These are phyloP conservation scores for Naganishia vaughanmartiniae DNA, from an alignment of 768 basidiomycete species.

Conservation along the genomic window DNA sequence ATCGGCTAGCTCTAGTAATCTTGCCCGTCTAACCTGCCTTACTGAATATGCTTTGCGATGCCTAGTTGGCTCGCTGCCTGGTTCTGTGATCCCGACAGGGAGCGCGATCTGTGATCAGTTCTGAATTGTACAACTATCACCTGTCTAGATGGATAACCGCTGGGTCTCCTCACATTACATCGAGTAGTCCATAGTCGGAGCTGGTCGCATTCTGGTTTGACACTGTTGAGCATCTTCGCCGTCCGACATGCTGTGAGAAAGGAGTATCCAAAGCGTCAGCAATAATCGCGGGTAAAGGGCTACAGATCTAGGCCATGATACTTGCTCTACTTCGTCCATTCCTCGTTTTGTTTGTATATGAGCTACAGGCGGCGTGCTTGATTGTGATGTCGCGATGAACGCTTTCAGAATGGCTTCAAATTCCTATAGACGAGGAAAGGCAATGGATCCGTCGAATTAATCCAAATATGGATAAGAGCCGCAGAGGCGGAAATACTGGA, in stretches of 20 bases:
- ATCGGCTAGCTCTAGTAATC: not conserved
- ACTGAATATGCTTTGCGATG: too few species aligned
- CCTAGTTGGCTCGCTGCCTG: too few species aligned
- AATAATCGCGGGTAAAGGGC: too few species aligned
- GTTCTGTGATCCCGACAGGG: too few species aligned
- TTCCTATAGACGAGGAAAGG: slow-evolving; percentile 14
- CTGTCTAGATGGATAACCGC: too few species aligned
- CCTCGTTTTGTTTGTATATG: slow-evolving; percentile 23
- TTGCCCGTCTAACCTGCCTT: not conserved
- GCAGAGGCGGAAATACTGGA: too few species aligned
- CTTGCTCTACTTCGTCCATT: slow-evolving; percentile 26
- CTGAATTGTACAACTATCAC: not conserved
- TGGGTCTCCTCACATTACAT: too few species aligned
- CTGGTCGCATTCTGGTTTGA: slow-evolving; percentile 5
- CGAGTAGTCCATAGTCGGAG: not conserved
- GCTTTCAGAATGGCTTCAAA: slow-evolving; percentile 32
- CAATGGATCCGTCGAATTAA: too few species aligned
- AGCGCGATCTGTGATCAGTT: too few species aligned
- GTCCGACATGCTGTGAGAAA: slow-evolving; percentile 1
- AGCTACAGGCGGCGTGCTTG: not conserved
- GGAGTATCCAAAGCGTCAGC: too few species aligned
- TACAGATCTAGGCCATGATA: not conserved
- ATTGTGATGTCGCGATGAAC: not conserved
- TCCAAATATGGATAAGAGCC: too few species aligned
- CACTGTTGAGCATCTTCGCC: slow-evolving; percentile 4